A percentile compares a stretch with the other conserved stretches of the same genome.
phyloP scores from a whole-genome alignment of 768 basidiomycete genomes.

The Hemileccinum rubropunctum region DNA sequence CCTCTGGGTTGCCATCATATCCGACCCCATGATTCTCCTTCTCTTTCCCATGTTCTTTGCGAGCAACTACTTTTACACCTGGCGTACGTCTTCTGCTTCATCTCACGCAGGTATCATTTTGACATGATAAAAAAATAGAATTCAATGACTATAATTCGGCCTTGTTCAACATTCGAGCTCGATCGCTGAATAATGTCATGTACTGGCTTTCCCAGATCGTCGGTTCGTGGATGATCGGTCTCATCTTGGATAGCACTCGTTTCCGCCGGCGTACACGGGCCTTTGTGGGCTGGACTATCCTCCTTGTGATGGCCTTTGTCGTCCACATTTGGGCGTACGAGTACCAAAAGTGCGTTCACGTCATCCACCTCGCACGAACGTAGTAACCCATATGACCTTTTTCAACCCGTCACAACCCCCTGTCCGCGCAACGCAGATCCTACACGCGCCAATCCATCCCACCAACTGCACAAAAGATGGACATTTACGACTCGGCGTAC shows the following conservation, averaged over 20 bases:
- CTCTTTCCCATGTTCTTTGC: slow-evolving; percentile 84
- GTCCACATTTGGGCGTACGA: slow-evolving; percentile 75
- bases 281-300: slow-evolving; percentile 59
- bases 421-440: slow-evolving; percentile 30
- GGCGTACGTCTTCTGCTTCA: slow-evolving; percentile 45
- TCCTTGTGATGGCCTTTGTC: slow-evolving; percentile 59
- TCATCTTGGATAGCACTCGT: slow-evolving; percentile 55
- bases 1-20: slow-evolving; percentile 62
- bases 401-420: background rate
- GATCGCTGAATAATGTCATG: slow-evolving; percentile 72
- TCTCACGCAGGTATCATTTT: background rate
- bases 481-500: slow-evolving; percentile 38
- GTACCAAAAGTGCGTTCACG: slow-evolving; percentile 56
- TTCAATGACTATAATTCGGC: slow-evolving; percentile 78
- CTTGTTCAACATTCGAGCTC: slow-evolving; percentile 72
- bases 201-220: slow-evolving; percentile 79
- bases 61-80: slow-evolving; percentile 81
- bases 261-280: slow-evolving; percentile 64
- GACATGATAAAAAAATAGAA: slow-evolving; percentile 38
- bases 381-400: background rate
- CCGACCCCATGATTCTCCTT: slow-evolving; percentile 67
- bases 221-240: slow-evolving; percentile 66
- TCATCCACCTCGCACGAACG: background rate
- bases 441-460: slow-evolving; percentile 58
- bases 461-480: slow-evolving; percentile 44